Percentiles rank a stretch among this genome's conserved stretches.
These are phyloP conservation scores for Phytophthora sp. DNA, from an alignment of 352 stramenopile genomes.

Conservation along the genomic window DNA sequence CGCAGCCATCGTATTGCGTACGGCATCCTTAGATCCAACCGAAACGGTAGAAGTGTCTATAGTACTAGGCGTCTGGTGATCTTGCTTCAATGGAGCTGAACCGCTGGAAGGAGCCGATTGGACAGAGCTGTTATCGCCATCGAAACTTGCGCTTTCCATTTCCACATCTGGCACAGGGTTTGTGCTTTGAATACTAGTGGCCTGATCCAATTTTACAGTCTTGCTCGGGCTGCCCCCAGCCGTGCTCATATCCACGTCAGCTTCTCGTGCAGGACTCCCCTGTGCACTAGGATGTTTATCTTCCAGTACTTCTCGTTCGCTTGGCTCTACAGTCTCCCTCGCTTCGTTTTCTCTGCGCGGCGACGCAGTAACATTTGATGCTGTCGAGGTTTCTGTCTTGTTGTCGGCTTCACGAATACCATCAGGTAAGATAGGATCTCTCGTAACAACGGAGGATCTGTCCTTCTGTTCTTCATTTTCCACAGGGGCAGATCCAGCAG, in stretches of 20 bases:
- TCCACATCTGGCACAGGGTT: constrained; percentile 6
- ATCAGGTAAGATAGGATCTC: background rate
- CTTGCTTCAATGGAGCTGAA: background rate
- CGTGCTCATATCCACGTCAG: constrained; percentile 16
- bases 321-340: background rate
- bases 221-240: constrained; percentile 1
- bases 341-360: background rate
- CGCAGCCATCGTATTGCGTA: background rate
- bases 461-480: constrained; percentile 4
- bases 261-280: background rate
- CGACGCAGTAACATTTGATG: background rate
- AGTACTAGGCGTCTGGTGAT: background rate
- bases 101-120: background rate
- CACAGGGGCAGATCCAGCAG: background rate
- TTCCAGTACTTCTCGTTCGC: background rate
- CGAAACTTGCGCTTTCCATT: constrained; percentile 10
- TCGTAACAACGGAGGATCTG: too few species aligned
- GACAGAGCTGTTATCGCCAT: background rate
- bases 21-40: constrained; percentile 1
- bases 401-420: background rate
- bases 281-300: background rate
- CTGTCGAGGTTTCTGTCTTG: background rate
- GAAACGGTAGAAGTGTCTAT: background rate
- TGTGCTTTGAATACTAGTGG: background rate
- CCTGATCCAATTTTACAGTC: background rate